A percentile compares a stretch with the other conserved stretches of the same genome.
These are phyloP conservation scores for Alternaria sp. DNA, from an alignment of 2,329 filamentous ascomycete species.

Conservation along the genomic window DNA sequence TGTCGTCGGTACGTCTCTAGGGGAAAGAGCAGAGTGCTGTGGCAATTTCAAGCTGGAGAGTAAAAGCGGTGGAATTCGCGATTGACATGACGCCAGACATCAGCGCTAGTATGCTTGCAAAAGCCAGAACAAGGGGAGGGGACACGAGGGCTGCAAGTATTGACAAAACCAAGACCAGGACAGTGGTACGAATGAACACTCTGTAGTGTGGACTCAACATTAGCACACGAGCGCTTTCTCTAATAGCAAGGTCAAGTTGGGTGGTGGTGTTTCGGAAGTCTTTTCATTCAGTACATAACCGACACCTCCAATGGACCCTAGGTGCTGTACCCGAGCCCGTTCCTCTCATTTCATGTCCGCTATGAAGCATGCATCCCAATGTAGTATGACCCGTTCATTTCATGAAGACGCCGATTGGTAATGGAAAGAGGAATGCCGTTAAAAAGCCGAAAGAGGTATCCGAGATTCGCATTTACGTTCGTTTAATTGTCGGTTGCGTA, in stretches of 20 bases:
- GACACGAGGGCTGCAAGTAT: background rate
- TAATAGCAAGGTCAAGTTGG: background rate
- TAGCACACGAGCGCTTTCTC: background rate
- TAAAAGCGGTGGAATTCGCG: background rate
- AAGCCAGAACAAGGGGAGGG: background rate
- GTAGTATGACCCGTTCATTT: constrained; percentile 39
- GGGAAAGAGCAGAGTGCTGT: background rate
- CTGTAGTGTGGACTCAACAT: background rate
- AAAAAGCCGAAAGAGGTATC: constrained; percentile 39
- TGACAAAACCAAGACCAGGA: background rate
- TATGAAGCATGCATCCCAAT: constrained; percentile 40
- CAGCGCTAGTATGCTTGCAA: background rate
- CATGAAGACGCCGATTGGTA: constrained; percentile 45
- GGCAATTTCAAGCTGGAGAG: background rate
- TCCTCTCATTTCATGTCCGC: constrained; percentile 43
- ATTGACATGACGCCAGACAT: background rate
- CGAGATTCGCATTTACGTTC: constrained; percentile 32
- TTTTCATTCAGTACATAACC: constrained; percentile 48
- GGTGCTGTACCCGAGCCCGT: constrained; percentile 34
- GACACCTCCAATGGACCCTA: constrained; percentile 32
- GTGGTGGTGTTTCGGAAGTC: constrained; percentile 31
- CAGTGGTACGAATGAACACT: background rate
- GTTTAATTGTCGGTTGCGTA: constrained; percentile 25
- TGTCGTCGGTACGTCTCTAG: background rate
- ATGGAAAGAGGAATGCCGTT: constrained; percentile 45